Evolutionary conservation across 2,329 filamentous ascomycete species (phyloP).

Genomic region (Cyphellophora attinorum): DNA sequence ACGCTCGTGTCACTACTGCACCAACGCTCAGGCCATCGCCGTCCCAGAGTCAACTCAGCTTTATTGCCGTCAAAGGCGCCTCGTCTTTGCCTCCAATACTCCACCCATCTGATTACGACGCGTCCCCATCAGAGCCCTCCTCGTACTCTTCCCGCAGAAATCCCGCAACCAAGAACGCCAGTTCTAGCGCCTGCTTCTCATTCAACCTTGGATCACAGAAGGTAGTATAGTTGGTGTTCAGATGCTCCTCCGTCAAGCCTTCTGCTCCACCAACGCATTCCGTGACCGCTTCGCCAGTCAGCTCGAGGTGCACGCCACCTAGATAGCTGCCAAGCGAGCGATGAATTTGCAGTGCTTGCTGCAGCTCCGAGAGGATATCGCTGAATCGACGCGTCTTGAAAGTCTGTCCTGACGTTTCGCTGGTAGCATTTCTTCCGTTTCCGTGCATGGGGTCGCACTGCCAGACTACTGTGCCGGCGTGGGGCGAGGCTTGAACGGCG

Average conservation of each 20-base stretch:
- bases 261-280: conserved; percentile 90
- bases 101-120: too few species aligned
- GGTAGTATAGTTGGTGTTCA: conserved; percentile 85
- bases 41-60: too few species aligned
- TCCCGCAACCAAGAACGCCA: conserved; percentile 87
- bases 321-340: conserved; percentile 74
- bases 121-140: too few species aligned
- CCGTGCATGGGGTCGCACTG: conserved; percentile 99
- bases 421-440: conserved; percentile 43
- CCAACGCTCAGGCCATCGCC: too few species aligned
- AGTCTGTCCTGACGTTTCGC: conserved; percentile 51
- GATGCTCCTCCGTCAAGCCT: conserved; percentile 74
- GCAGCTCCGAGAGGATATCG: conserved; percentile 80
- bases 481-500: conserved; percentile 70
- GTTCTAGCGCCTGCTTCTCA: conserved; percentile 92
- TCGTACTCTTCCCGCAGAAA: conserved; percentile 50
- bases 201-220: conserved; percentile 94
- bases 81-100: too few species aligned
- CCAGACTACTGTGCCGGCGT: conserved; percentile 64
- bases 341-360: conserved; percentile 75
- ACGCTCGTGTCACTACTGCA: too few species aligned
- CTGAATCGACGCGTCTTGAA: conserved; percentile 90
- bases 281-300: conserved; percentile 92
- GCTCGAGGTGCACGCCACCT: conserved; percentile 86
- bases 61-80: too few species aligned